Base-by-base conservation (phyloP, 1,139 yeast species). In the Blastobotrys elegans region DNA sequence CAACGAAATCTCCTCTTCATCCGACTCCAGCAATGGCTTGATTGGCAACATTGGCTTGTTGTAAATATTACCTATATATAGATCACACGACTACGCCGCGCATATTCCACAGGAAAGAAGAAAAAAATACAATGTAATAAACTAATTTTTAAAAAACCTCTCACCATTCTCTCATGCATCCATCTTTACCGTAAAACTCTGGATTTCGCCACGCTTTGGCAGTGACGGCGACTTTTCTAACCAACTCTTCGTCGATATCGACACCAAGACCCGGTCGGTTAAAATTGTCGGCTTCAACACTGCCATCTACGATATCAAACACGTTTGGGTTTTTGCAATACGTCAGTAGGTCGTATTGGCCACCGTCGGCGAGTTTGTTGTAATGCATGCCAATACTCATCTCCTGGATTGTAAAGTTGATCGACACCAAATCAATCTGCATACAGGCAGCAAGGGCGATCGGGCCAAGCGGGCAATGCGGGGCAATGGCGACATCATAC, bases 391-490 rank as follows among this genome's bases (percentile, higher is more conserved):
- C 54, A 24, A 49, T 33, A 32, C 54, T 49, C 65, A 62, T 62
- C 42, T 62, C 65, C 27, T 57, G 58, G 32, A 62, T 61, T 26
- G 58, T 56, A 43, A 60, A 62, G 49, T 63, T 63, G 30, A 60
- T 57, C 14, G 59, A 50, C 11, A 59, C 52, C 26, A 59, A 47
- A 11, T 59, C 66, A 33, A 63, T 51, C 34, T 63, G 66, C 35
- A 62, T 49, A 33, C 58, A 53, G 16, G 66, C 66, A 7, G 66
- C 66, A 43, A 63, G 53, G 3, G 66, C 65, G 35, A 63, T 52
- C 4, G 66, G 65, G 7, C 66, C 66, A 24, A 62, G 52, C 24
- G 66, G 67, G 33, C 67, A 63, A 44, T 63, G 67, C 10, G 67
- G 67, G 14, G 67, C 67, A 6, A 63, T 38, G 2, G 62, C 66